Conservation (phyloP, 2,329 filamentous ascomycete genomes). For the Pyrenochaeta sp. region DNA sequence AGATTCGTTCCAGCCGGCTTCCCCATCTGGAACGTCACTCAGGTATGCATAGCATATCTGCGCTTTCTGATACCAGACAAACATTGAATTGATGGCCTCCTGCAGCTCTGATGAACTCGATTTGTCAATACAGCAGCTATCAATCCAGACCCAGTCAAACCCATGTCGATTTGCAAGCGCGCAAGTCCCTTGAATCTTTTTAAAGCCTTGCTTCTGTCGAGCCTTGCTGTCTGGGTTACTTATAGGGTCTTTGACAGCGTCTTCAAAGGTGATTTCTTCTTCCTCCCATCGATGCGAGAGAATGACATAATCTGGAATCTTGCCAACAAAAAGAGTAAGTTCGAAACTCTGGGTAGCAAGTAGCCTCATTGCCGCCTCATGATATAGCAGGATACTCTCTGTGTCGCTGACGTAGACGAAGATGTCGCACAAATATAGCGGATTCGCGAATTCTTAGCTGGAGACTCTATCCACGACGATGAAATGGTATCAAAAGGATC, state of each 20-base stretch:
- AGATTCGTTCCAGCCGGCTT: background rate
- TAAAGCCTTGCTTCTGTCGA: conserved; percentile 7
- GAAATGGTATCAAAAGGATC: no score
- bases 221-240: background rate
- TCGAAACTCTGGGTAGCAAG: background rate
- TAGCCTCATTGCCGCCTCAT: background rate
- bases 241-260: conserved; percentile 3
- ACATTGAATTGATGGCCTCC: conserved; percentile 12
- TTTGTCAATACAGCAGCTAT: conserved; percentile 29
- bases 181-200: conserved; percentile 14
- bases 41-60: conserved; percentile 14
- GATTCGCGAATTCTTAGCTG: background rate
- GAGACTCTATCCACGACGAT: no score
- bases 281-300: conserved; percentile 23
- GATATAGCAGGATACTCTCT: no score
- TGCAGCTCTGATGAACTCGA: conserved; percentile 15
- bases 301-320: conserved; percentile 19
- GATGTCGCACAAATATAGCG: no score
- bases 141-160: conserved; percentile 16
- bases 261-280: conserved; percentile 16
- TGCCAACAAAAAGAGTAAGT: background rate
- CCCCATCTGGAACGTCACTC: background rate
- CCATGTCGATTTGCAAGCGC: background rate
- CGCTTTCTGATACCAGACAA: conserved; percentile 13
- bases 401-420: background rate